Evolutionary conservation across 495 filamentous ascomycete genomes (phyloP), one percentile per base, ranked within the genome.

Genomic region (Penicillium lividum): DNA sequence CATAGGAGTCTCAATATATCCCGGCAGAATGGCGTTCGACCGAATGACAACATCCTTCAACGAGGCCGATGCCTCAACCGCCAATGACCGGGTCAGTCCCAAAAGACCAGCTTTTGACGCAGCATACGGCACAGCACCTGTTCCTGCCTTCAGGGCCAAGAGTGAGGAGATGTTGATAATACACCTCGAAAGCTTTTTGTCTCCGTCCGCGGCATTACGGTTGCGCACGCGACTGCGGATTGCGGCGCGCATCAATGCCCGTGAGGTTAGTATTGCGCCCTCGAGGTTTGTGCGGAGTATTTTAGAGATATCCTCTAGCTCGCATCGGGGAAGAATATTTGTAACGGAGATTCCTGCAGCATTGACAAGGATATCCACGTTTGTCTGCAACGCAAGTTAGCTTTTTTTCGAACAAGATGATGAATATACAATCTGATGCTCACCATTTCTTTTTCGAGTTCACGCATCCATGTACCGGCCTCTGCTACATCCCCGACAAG

Each of bases 101-200:
- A 94, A 58, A 1, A 93, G 67, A 1, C 90, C 91, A 1, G 91
- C 90, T 68, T 95, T 96, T 33, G 85, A 84, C 1, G 91, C 90
- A 6, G 88, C 86, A 66, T 95, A 96, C 2, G 86, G 81, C 5
- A 86, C 79, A 9, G 88, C 83, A 0, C 91, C 91, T 1, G 67
- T 71, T 3, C 84, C 85, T 0, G 80, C 84, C 53, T 86, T 85
- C 2, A 82, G 50, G 0, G 83, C 91, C 13, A 94, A 75, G 22
- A 94, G 70, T 22, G 87, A 91, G 5, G 90, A 84, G 25, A 96
- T 71, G 59, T 94, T 96, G 69, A 96, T 88, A 47, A 96, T 92
- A 62, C 84, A 88, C 65, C 73, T 77, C 4, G 77, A 77, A 0
- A 56, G 34, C 0, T 31, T 57, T 49, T 33, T 48, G 7, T 47